A percentile compares a stretch with the other conserved stretches of the same genome.
phyloP scores from a whole-genome alignment of 164 flowering plant genomes.

The Stephania japonica region DNA sequence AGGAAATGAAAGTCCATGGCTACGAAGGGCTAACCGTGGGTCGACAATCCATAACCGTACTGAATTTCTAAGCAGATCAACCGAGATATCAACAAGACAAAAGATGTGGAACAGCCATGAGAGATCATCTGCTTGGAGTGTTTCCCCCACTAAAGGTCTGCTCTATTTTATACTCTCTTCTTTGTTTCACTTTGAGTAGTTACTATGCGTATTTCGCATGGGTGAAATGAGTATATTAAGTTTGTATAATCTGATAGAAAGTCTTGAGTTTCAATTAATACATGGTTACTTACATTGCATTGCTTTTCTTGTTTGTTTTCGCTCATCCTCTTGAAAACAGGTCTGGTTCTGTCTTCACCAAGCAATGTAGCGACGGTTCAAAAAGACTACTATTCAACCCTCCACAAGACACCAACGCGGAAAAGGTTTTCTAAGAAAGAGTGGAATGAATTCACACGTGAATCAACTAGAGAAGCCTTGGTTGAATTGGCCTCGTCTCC shows the following conservation, averaged over 20 bases:
- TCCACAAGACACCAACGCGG: constrained; percentile 53
- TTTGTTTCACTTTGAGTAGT: not conserved
- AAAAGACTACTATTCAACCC: constrained; percentile 57
- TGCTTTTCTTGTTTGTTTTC: too few species aligned
- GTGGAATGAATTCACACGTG: constrained; percentile 68
- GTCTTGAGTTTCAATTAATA: not conserved
- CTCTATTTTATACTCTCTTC: not conserved
- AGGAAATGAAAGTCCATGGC: constrained; percentile 25
- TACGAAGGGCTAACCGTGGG: constrained; percentile 17
- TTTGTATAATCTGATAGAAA: not conserved
- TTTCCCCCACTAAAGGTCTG: constrained; percentile 54
- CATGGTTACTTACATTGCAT: too few species aligned
- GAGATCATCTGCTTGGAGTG: constrained; percentile 24
- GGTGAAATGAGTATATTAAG: too few species aligned
- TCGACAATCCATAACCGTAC: constrained; percentile 32
- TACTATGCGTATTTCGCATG: not conserved
- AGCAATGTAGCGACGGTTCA: constrained; percentile 2
- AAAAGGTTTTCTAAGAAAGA: constrained; percentile 63
- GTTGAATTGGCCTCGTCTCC: constrained; percentile 67
- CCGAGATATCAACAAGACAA: constrained; percentile 24
- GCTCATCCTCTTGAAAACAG: constrained; percentile 7
- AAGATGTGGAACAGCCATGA: constrained; percentile 31
- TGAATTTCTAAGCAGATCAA: constrained; percentile 59
- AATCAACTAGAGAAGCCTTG: constrained; percentile 63
- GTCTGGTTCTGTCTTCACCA: constrained; percentile 14